These are phyloP conservation scores for Cunninghamia lanceolata DNA, from an alignment of 75 land plant species.

Conservation along the genomic window DNA sequence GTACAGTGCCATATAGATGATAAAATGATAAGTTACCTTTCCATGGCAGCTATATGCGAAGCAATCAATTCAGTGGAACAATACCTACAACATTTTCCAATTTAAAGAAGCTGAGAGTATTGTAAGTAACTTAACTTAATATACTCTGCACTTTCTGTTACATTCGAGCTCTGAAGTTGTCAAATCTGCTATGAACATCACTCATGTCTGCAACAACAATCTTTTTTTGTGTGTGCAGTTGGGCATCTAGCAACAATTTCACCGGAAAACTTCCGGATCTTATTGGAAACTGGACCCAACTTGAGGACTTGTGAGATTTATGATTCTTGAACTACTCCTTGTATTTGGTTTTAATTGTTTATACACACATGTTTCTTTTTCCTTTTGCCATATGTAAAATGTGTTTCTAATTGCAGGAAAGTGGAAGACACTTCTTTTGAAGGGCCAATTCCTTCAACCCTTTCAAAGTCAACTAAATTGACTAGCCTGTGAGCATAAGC, in stretches of 20 bases:
- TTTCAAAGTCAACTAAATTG: conserved; percentile 26
- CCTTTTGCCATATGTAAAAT: not conserved
- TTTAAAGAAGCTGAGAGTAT: conserved; percentile 16
- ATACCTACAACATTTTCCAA: conserved; percentile 11
- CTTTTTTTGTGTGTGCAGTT: conserved; percentile 5
- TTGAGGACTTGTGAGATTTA: conserved; percentile 26
- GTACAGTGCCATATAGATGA: not conserved
- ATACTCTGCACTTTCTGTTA: not conserved
- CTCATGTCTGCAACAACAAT: not conserved
- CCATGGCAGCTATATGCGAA: conserved; percentile 8
- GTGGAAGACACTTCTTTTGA: conserved; percentile 29
- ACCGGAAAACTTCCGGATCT: conserved; percentile 31
- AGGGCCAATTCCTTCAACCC: conserved; percentile 39
- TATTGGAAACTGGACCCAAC: conserved; percentile 26
- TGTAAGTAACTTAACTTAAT: conserved; percentile 16
- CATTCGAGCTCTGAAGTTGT: not conserved
- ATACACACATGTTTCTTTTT: not conserved
- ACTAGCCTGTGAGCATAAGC: conserved; percentile 27
- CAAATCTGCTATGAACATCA: not conserved
- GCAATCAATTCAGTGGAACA: conserved; percentile 16
- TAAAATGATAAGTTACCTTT: not conserved
- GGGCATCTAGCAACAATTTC: conserved; percentile 29
- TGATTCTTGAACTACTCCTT: not conserved
- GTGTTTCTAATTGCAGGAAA: conserved; percentile 20
- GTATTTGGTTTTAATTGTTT: not conserved